Evolutionary conservation across 352 stramenopile genomes (phyloP).

Genomic region (Thraustochytrium sp.): DNA sequence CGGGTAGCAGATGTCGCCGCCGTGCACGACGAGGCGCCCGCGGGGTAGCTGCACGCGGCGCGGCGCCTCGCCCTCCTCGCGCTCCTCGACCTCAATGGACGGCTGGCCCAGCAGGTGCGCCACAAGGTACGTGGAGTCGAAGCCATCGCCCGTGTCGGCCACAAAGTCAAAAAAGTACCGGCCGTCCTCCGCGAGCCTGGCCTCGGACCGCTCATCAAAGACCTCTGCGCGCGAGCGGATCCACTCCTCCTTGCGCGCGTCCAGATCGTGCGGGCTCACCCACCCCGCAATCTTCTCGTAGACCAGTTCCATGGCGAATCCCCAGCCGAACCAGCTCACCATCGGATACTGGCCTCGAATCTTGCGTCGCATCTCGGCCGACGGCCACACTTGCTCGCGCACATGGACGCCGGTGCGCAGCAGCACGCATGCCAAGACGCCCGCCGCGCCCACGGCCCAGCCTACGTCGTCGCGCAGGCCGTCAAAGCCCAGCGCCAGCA

Average conservation of each 20-base stretch:
- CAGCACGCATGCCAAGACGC: neutral
- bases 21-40: neutral
- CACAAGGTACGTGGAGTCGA: conserved; percentile 8
- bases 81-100: neutral
- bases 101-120: neutral
- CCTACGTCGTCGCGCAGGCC: neutral
- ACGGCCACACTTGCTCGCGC: neutral
- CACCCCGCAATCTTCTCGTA: neutral
- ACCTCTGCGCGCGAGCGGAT: neutral
- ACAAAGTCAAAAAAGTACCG: conserved; percentile 39
- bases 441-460: neutral
- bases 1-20: conserved; percentile 36
- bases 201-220: neutral
- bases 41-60: neutral
- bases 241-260: neutral
- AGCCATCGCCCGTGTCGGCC: conserved; percentile 30
- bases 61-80: neutral
- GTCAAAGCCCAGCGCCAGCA: neutral
- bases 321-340: conserved; percentile 10
- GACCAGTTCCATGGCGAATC: neutral
- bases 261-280: neutral
- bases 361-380: neutral
- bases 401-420: neutral
- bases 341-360: neutral
- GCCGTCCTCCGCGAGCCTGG: neutral